A percentile compares a stretch with the other conserved stretches of the same genome.
Evolutionary conservation across 116 monocot genomes (phyloP).

Genomic region (Cymodocea nodosa): DNA sequence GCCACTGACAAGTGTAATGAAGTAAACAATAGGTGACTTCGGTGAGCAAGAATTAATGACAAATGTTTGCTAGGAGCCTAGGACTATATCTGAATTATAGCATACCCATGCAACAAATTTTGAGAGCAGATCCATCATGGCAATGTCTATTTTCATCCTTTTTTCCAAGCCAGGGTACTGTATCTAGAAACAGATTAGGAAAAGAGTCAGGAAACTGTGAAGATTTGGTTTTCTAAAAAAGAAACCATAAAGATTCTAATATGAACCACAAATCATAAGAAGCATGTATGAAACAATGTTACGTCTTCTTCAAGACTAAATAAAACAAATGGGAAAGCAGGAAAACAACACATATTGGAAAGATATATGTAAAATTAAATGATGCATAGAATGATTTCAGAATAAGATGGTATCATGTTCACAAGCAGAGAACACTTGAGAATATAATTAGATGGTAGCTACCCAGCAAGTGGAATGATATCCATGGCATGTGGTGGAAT

Average conservation of each 20-base stretch:
- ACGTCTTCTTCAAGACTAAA: neutral
- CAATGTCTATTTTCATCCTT: slow-evolving; percentile 70
- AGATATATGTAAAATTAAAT: neutral
- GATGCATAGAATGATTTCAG: neutral
- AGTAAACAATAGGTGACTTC: neutral
- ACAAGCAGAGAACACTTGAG: too few relatives aligned
- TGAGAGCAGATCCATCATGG: slow-evolving; percentile 73
- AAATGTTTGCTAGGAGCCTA: neutral
- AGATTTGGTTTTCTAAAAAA: too few relatives aligned
- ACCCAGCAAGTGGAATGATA: too few relatives aligned
- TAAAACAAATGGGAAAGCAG: too few relatives aligned
- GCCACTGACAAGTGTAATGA: too few relatives aligned
- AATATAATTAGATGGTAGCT: too few relatives aligned
- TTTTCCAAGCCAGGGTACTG: slow-evolving; percentile 90
- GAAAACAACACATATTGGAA: too few relatives aligned
- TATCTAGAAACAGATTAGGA: slow-evolving; percentile 33
- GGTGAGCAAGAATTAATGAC: neutral
- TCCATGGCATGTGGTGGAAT: too few relatives aligned
- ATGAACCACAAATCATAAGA: neutral
- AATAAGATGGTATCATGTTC: neutral
- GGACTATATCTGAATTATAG: neutral
- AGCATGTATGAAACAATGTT: neutral
- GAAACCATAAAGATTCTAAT: neutral
- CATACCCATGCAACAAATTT: slow-evolving; percentile 72
- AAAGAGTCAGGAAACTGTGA: neutral